phyloP scores from a whole-genome alignment of 768 basidiomycete genomes.

The Harrya chromipes region DNA sequence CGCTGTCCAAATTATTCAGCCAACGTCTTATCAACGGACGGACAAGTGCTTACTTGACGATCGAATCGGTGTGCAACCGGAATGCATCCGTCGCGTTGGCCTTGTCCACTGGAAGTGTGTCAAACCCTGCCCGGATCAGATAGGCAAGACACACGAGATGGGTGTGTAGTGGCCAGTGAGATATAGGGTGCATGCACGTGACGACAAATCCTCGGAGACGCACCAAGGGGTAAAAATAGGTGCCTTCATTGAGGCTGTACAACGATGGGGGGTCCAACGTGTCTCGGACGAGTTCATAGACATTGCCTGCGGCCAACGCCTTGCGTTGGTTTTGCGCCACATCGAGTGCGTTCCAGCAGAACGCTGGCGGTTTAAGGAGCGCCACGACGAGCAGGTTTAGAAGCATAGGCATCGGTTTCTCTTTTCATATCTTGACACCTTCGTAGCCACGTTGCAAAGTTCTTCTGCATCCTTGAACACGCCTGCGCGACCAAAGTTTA shows the following conservation, averaged over 20 bases:
- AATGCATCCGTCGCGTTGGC: conserved; percentile 49
- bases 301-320: conserved; percentile 51
- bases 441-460: conserved; percentile 52
- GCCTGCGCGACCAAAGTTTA: conserved; percentile 59
- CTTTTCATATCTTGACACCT: conserved; percentile 54
- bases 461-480: conserved; percentile 51
- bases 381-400: conserved; percentile 56
- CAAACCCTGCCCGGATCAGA: conserved; percentile 59
- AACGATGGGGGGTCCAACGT: conserved; percentile 48
- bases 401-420: conserved; percentile 57
- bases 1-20: conserved; percentile 37
- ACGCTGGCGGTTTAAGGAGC: conserved; percentile 40
- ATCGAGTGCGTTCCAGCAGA: conserved; percentile 78
- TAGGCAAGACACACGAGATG: conserved; percentile 61
- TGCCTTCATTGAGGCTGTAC: conserved; percentile 56
- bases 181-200: conserved; percentile 4
- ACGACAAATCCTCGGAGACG: conserved; percentile 6
- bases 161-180: conserved; percentile 56
- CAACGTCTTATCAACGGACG: too few relatives aligned
- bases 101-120: conserved; percentile 47
- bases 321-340: conserved; percentile 68
- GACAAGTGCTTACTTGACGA: conserved; percentile 52
- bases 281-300: conserved; percentile 49
- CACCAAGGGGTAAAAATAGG: conserved; percentile 64
- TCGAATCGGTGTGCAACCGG: conserved; percentile 70